Evolutionary conservation across 176 grass and related monocot genomes (phyloP).

Genomic region (Juncus effusus): DNA sequence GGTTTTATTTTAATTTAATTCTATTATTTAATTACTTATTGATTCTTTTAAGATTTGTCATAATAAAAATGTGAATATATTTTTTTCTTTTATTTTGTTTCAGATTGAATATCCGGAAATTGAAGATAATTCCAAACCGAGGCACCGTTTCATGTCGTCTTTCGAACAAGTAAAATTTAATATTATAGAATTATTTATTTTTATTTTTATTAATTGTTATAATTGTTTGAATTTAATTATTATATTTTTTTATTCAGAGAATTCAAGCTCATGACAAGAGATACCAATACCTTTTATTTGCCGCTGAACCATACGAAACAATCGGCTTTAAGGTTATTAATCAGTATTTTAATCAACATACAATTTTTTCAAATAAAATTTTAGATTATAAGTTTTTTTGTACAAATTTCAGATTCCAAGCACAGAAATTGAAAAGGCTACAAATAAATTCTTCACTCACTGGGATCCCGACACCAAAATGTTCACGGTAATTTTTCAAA

Average conservation of each 20-base stretch:
- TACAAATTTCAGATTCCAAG: conserved; percentile 88
- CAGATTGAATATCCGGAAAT: conserved; percentile 96
- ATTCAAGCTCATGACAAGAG: conserved; percentile 77
- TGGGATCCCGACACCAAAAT: conserved; percentile 99
- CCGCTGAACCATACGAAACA: conserved; percentile 88
- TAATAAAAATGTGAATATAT: no score
- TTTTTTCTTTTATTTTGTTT: background rate
- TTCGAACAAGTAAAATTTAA: conserved; percentile 78
- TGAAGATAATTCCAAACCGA: conserved; percentile 83
- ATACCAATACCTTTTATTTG: conserved; percentile 90
- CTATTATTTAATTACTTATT: background rate
- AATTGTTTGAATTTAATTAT: conserved; percentile 14
- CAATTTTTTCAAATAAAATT: conserved; percentile 13
- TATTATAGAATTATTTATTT: background rate
- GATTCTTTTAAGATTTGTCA: no score
- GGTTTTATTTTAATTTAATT: conserved; percentile 29
- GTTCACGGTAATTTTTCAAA: conserved; percentile 41
- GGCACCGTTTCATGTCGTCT: conserved; percentile 94
- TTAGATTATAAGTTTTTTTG: background rate
- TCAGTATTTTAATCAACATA: background rate
- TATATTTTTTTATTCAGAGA: conserved; percentile 44
- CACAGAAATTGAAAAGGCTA: conserved; percentile 83
- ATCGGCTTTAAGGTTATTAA: conserved; percentile 71
- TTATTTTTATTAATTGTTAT: conserved; percentile 5
- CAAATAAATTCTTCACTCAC: conserved; percentile 81